Conservation (phyloP, 164 flowering plant genomes). For the Tinospora cordifolia region DNA sequence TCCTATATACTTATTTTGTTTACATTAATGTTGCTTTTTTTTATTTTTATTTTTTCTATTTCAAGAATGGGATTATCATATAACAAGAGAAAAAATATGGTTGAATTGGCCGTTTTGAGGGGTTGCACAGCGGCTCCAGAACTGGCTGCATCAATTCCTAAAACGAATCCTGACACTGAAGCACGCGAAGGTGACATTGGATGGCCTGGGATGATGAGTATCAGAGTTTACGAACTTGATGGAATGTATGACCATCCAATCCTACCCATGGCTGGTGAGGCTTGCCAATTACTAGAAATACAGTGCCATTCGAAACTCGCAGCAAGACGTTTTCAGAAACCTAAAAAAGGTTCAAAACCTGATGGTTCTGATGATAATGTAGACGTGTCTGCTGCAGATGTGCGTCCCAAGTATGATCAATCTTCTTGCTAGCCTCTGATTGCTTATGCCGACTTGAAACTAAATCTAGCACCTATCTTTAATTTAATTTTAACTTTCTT, state of each 20-base stretch:
- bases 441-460: conserved; percentile 2
- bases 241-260: conserved; percentile 95
- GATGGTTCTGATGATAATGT: conserved; percentile 95
- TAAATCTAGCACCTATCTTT: neutral
- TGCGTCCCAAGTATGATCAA: conserved; percentile 52
- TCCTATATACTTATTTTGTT: neutral
- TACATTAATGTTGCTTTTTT: neutral
- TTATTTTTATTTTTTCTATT: neutral
- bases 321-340: conserved; percentile 68
- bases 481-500: conserved; percentile 1
- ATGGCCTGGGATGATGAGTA: conserved; percentile 99
- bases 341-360: conserved; percentile 77
- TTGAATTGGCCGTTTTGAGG: conserved; percentile 77
- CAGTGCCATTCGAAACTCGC: conserved; percentile 87
- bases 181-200: conserved; percentile 65
- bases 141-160: conserved; percentile 25
- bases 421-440: neutral
- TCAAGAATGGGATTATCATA: conserved; percentile 87
- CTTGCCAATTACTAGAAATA: conserved; percentile 82
- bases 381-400: conserved; percentile 49
- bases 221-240: conserved; percentile 88
- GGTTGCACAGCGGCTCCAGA: conserved; percentile 63
- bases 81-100: conserved; percentile 83
- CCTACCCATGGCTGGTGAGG: conserved; percentile 87
- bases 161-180: conserved; percentile 49